Evolutionary conservation across 2,329 filamentous ascomycete species (phyloP).

Genomic region (Trichoderma harzianum): DNA sequence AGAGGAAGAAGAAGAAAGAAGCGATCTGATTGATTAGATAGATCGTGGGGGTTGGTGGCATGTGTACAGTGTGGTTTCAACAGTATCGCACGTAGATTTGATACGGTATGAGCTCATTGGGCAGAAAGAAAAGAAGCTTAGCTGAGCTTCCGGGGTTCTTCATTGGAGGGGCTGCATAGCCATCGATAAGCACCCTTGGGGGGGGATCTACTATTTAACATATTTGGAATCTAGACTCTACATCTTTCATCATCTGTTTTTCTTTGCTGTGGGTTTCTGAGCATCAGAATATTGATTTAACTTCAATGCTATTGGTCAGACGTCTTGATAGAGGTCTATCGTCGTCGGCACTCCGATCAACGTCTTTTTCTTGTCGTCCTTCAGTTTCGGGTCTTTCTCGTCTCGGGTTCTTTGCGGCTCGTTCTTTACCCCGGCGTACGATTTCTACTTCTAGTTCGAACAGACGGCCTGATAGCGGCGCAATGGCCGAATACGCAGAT

Average conservation of each 20-base stretch:
- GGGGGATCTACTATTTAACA: not conserved
- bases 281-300: not conserved
- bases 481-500: conserved; percentile 24
- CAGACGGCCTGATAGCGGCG: not conserved
- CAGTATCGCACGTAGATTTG: not conserved
- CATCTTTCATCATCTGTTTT: not conserved
- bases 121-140: not conserved
- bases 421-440: not conserved
- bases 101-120: conserved; percentile 36
- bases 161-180: not conserved
- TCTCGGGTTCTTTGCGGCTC: not conserved
- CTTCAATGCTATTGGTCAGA: conserved; percentile 21
- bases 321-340: not conserved
- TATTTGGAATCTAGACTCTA: not conserved
- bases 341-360: not conserved
- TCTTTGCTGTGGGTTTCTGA: not conserved
- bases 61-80: not conserved
- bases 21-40: conserved; percentile 40
- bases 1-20: not conserved
- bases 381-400: not conserved
- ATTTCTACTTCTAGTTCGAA: not conserved
- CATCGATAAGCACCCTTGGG: not conserved
- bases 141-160: not conserved
- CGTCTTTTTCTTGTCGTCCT: not conserved
- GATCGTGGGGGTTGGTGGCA: conserved; percentile 23